Percentiles rank a stretch among this genome's conserved stretches.
These are phyloP conservation scores for Lagenaria siceraria DNA, from an alignment of 306 rosid species.

Conservation along the genomic window DNA sequence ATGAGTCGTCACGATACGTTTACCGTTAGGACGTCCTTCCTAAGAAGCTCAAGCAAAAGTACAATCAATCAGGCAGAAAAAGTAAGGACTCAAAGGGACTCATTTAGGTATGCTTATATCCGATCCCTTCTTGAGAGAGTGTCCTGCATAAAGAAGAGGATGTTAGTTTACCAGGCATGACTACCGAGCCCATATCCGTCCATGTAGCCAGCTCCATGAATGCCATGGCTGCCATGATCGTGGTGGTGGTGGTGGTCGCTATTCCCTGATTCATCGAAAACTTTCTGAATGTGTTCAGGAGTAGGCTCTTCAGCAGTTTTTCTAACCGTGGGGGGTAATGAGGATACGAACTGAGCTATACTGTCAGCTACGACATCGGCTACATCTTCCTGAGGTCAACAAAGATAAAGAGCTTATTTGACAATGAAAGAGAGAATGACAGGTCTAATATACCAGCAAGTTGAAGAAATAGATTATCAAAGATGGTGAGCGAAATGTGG, in stretches of 20 bases:
- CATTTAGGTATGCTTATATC: background rate
- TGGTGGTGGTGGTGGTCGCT: conserved; percentile 18
- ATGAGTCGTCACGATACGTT: background rate
- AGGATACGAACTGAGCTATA: conserved; percentile 52
- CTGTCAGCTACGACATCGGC: conserved; percentile 49
- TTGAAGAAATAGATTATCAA: background rate
- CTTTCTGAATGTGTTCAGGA: conserved; percentile 41
- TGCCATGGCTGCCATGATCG: conserved; percentile 22
- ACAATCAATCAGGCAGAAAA: background rate
- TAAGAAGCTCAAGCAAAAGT: background rate
- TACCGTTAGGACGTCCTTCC: background rate
- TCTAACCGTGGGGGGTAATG: conserved; percentile 59
- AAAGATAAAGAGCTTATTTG: background rate
- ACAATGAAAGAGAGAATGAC: background rate
- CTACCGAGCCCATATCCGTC: conserved; percentile 67
- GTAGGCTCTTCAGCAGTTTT: conserved; percentile 48
- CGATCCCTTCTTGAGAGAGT: background rate
- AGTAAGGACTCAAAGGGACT: background rate
- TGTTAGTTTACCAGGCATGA: conserved; percentile 33
- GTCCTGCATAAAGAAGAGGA: background rate
- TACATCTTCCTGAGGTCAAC: conserved; percentile 51
- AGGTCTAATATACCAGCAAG: too few relatives aligned
- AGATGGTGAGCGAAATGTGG: background rate
- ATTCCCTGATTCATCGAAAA: conserved; percentile 41
- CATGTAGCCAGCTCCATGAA: conserved; percentile 41